Evolutionary conservation across 257 asterid species (phyloP).

Genomic region (Fraxinus cuspidata): DNA sequence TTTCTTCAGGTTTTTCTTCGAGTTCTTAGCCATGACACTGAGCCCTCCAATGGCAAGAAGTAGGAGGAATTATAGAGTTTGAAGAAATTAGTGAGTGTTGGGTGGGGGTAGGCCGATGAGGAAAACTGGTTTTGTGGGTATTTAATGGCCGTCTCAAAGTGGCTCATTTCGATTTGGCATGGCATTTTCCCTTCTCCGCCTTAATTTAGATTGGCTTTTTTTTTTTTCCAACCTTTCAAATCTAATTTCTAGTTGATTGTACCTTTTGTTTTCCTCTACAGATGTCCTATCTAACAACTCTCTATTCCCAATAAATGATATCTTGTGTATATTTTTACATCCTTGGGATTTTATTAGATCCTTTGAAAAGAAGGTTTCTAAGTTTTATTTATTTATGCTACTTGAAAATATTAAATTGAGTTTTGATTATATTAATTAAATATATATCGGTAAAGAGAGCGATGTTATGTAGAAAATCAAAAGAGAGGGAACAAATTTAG

Average conservation of each 20-base stretch:
- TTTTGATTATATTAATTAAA: no score
- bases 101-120: background rate
- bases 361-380: no score
- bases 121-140: background rate
- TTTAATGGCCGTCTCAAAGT: conserved; percentile 48
- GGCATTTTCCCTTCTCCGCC: conserved; percentile 26
- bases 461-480: no score
- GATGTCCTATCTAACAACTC: background rate
- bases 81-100: background rate
- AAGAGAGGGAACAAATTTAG: no score
- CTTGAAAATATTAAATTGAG: no score
- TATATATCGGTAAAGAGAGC: no score
- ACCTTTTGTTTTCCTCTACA: conserved; percentile 19
- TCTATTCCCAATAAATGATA: background rate
- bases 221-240: conserved; percentile 23
- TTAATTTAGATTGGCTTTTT: conserved; percentile 25
- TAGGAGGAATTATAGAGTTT: background rate
- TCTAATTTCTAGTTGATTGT: conserved; percentile 42
- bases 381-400: no score
- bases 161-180: conserved; percentile 27
- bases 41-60: background rate
- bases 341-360: no score
- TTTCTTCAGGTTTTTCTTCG: conserved; percentile 38
- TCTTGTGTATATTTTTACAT: background rate
- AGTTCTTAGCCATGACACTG: conserved; percentile 65